Evolutionary conservation across 2,329 filamentous ascomycete genomes (phyloP), one percentile per base, ranked within the genome.

Genomic region (Exophiala xenobiotica): DNA sequence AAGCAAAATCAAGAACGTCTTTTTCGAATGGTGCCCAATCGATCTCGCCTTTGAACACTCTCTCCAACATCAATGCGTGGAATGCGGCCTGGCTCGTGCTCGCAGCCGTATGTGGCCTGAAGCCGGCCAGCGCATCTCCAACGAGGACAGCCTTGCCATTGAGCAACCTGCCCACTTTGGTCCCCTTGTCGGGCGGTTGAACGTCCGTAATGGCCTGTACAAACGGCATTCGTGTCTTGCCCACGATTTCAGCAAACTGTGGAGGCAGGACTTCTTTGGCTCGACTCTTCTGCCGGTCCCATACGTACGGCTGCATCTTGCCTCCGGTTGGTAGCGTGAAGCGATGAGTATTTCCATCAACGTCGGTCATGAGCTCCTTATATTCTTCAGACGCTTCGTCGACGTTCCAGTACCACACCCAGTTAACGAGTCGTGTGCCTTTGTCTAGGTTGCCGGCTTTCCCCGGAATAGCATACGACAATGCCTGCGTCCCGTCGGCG

Each of bases 61-160:
- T 37, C 27, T 61, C 51, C 22, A 64, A 35, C 46, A 49, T 40
- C 50, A 60, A 33, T 14, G 61, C 61, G 51, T 69, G 54, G 38
- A 60, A 61, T 1, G 67, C 68, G 9, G 66, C 66, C 54, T 76
- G 73, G 7, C 66, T 70, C 1, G 73, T 75, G 19, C 71, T 73
- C 3, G 68, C 67, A 4, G 72, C 73, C 2, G 72, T 71, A 56
- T 76, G 74, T 3, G 74, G 73, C 3, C 74, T 57, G 45, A 77
- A 74, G 0, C 70, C 68, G 0, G 73, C 71, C 1, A 76, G 54
- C 1, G 73, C 70, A 56, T 77, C 74, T n/a, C 73, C 73, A 2
- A 74, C 62, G 1, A 77, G 55, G 8, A 48, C 37, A 11, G 44
- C 55, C 42, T 55, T 58, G 16, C 52, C 55, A 26, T 44, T 20